Base-by-base conservation (phyloP, 306 rosid species). In the Trifolium repens region DNA sequence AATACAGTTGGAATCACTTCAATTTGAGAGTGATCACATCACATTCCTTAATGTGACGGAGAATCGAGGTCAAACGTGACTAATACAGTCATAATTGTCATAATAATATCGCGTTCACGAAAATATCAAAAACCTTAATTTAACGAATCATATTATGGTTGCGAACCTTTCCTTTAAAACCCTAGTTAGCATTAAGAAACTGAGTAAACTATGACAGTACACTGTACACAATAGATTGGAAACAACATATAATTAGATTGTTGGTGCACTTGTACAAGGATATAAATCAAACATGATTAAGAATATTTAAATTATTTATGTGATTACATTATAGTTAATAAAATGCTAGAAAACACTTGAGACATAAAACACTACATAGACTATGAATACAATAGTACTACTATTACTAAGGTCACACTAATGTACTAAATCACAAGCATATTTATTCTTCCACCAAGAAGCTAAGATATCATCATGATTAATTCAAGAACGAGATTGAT, bases 251-350 rank as follows among this genome's bases (percentile, higher is more conserved):
- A 44, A 44, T 57, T 17, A 50, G 5, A 46, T 52, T n/a, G 14
- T 16, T 72, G 3, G 68, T 27, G 42, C 53, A 72, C 59, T 13
- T 9, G 53, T 32, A 60, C 72, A 10, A 35, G 22, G 75, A 70
- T 32, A 58, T 58, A 87, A 85, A 85, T 79, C 79, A 73, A 83
- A 77, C 85, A 88, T 88, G 89, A 86, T 84, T 88, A 84, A 76
- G 80, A 88, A 87, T 81, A 78, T 79, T 58, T 55, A 22, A 44
- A 44, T 10, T 44, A 44, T 44, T 83, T 83, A 85, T 79, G 77
- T 75, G 80, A 84, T 82, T 84, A 87, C 93, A 88, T 10, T 74
- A 84, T 73, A 81, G 83, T 79, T 73, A 88, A 89, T 84, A 39
- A 78, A 86, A 87, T 87, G 86, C 84, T 88, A 89, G 83, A 80